phyloP scores from a whole-genome alignment of 257 asterid genomes.

The Solanum megistacrolobum region DNA sequence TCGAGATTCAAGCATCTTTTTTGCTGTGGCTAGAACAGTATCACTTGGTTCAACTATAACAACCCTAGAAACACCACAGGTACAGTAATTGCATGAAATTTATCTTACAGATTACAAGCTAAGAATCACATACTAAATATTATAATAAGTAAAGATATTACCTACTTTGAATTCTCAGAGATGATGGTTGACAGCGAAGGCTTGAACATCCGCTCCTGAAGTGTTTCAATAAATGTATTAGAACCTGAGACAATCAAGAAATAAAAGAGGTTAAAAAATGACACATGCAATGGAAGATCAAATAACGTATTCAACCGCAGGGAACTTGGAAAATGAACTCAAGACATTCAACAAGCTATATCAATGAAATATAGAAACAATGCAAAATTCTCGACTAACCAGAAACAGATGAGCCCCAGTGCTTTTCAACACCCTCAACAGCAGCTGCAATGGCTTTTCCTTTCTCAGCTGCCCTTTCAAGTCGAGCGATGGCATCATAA shows the following conservation, averaged over 20 bases:
- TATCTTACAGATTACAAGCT: neutral
- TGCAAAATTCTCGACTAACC: constrained; percentile 38
- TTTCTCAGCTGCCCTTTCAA: constrained; percentile 98
- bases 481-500: constrained; percentile 93
- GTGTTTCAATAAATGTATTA: constrained; percentile 72
- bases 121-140: neutral
- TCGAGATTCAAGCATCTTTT: constrained; percentile 65
- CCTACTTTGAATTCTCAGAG: constrained; percentile 96
- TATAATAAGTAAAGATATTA: constrained; percentile 49
- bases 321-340: neutral
- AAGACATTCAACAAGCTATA: neutral
- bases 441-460: constrained; percentile 99
- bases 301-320: neutral
- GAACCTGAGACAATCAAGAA: constrained; percentile 43
- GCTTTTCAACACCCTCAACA: constrained; percentile 97
- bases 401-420: constrained; percentile 81
- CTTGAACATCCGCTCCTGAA: constrained; percentile 75
- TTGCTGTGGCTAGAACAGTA: constrained; percentile 65
- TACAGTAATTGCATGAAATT: neutral
- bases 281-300: neutral
- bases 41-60: constrained; percentile 73
- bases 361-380: neutral
- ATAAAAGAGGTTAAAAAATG: neutral
- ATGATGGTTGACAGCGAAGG: constrained; percentile 86
- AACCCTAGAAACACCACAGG: constrained; percentile 24